Percentiles rank a stretch among this genome's conserved stretches.
Evolutionary conservation across 352 stramenopile genomes (phyloP).

Genomic region (Pythium insidiosum): DNA sequence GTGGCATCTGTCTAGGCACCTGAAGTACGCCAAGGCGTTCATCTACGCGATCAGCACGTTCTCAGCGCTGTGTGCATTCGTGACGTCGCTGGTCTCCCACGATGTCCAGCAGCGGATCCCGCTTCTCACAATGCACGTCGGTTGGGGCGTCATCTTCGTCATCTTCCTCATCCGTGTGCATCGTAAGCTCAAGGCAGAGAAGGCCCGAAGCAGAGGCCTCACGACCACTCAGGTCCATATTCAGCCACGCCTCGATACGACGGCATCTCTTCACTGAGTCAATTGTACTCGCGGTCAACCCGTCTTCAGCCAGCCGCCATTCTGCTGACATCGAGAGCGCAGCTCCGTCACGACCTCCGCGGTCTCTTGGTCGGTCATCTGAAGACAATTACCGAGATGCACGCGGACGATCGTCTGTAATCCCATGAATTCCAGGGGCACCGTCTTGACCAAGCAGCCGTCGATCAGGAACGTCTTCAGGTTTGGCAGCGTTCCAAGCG

Average conservation of each 20-base stretch:
- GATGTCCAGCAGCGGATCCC: constrained; percentile 11
- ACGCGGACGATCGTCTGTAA: constrained; percentile 41
- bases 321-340: constrained; percentile 32
- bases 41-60: constrained; percentile 30
- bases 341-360: constrained; percentile 54
- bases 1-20: constrained; percentile 13
- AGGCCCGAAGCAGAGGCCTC: too few species aligned
- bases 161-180: neutral
- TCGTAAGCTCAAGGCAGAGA: neutral
- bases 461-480: constrained; percentile 69
- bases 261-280: too few species aligned
- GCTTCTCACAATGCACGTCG: constrained; percentile 16
- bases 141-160: constrained; percentile 4
- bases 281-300: too few species aligned
- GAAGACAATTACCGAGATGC: constrained; percentile 40
- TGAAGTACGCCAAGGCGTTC: constrained; percentile 27
- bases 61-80: constrained; percentile 20
- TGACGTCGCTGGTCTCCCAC: constrained; percentile 16
- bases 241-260: too few species aligned
- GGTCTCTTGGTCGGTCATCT: constrained; percentile 61
- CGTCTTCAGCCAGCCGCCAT: constrained; percentile 59
- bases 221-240: too few species aligned
- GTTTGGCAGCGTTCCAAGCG: constrained; percentile 31
- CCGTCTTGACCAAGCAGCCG: constrained; percentile 25
- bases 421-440: constrained; percentile 60